Percentiles rank a stretch among this genome's conserved stretches.
phyloP scores from a whole-genome alignment of 2,329 filamentous ascomycete species.

The Colletotrichum eleusines region DNA sequence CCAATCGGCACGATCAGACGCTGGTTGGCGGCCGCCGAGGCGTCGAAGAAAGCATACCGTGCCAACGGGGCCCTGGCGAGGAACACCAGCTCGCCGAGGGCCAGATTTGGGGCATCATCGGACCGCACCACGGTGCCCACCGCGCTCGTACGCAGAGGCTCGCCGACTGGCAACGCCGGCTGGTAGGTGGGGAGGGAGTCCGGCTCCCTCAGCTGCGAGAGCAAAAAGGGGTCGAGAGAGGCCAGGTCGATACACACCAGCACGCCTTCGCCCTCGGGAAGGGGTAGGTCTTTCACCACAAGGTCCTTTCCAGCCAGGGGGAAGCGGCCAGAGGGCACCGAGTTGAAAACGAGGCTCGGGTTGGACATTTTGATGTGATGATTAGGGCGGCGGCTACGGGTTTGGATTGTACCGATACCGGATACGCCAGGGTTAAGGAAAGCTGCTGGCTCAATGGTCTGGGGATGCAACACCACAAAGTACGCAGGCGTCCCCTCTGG shows the following conservation, averaged over 20 bases:
- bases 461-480: too few species aligned
- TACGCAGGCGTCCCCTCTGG: too few species aligned
- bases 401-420: too few species aligned
- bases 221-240: conserved; percentile 81
- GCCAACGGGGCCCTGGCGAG: conserved; percentile 14
- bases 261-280: conserved; percentile 11
- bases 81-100: conserved; percentile 10
- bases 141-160: neutral
- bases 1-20: neutral
- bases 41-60: neutral
- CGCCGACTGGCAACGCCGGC: neutral
- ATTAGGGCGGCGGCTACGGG: too few species aligned
- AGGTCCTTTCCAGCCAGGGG: neutral
- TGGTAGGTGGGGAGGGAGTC: conserved; percentile 45
- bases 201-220: conserved; percentile 74
- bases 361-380: too few species aligned
- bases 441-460: too few species aligned
- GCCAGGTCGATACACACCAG: conserved; percentile 47
- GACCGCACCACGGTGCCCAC: conserved; percentile 16
- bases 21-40: neutral
- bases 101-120: neutral
- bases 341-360: neutral
- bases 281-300: neutral
- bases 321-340: neutral
- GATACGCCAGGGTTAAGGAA: too few species aligned